Base-by-base conservation (phyloP, 23 red algal species). In the Porphyridium purpureum region DNA sequence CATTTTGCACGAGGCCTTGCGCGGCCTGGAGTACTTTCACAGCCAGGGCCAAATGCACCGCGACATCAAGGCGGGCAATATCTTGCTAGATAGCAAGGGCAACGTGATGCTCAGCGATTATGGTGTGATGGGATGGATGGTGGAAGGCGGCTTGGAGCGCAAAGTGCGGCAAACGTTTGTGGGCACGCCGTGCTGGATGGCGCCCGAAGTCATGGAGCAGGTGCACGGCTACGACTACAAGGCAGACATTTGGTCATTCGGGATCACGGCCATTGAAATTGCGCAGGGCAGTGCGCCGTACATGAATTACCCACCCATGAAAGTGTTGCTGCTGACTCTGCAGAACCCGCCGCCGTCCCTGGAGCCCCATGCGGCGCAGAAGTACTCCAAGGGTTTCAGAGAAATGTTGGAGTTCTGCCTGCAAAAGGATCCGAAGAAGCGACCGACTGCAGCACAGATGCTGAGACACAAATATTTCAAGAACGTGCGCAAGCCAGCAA, bases 161-260 rank as follows among this genome's bases (percentile, higher is more conserved):
- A 82, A 72, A 15, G 54, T 75, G 54, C 62, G 77, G n/a, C 87
- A 94, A 35, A 94, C 87, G 29, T 83, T 94, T 83, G 87, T 94
- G 17, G 87, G 87, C 22, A 94, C 87, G 5, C 87, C 87, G 7
- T 73, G 73, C 62, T 94, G 87, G 87, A 94, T 94, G 87, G 87
- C 88, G 8, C 88, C 88, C 21, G 88, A 95, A 52, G 78, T 95
- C 9, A 82, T 95, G 88, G 79, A 85, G 60, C 88, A 95, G 54
- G 64, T 61, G 4, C 56, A 62, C 33, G 88, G 88, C 25, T 95
- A 95, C 66, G 80, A 95, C 60, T 85, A 80, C 78, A 95, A 95
- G 61, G 88, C 88, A 35, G 88, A 95, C 62, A 67, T 95, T 1
- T 95, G 88, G 88, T 76, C 68, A 6, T 62, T 85, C 17, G 88